Base-by-base conservation (phyloP, 2,329 filamentous ascomycete genomes). In the Botryotinia narcissicola region DNA sequence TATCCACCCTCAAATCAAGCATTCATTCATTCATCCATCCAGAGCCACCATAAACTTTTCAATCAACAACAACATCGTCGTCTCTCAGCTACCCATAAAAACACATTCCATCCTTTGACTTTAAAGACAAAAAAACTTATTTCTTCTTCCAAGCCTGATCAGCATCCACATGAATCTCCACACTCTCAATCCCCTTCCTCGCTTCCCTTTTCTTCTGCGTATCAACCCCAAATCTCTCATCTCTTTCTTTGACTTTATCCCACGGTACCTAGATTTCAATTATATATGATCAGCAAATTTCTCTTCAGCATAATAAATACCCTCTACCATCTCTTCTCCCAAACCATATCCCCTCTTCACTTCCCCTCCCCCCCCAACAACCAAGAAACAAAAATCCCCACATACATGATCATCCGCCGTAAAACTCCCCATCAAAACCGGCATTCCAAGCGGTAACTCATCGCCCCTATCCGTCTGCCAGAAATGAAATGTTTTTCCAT, bases 401-500 rank as follows among this genome's bases (percentile, higher is more conserved):
- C 63, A 48, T 12, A 73, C 72, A 59, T 73, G 72, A 2, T 57
- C 67, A 46, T 64, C 67, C 44, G 10, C 8, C 16, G 66, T 73
- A 48, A 73, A 73, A 71, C 72, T 73, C 10, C 66, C 72, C 72
- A 73, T 73, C 59, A 73, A 73, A 16, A 61, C 54, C 72, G 72
- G 72, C 57, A 25, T 40, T 0, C 73, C 73, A 20, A 74, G 29
- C 29, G 73, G 73, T 18, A 74, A 48, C 54, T 59, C 68, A 73
- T 75, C 71, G 0, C 93, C 93, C 9, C 88, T 85, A 82, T 97
- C 93, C 25, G 91, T 89, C 86, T 97, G 93, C 94, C 94, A 97
- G 60, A 96, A 85, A 81, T 97, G 93, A 81, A 92, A 96, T 1
- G 91, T 89, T 81, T 97, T 97, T 16, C 94, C 94, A 79, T 97